Base-by-base conservation (phyloP, 345 rosid species). In the Noccaea caerulescens region DNA sequence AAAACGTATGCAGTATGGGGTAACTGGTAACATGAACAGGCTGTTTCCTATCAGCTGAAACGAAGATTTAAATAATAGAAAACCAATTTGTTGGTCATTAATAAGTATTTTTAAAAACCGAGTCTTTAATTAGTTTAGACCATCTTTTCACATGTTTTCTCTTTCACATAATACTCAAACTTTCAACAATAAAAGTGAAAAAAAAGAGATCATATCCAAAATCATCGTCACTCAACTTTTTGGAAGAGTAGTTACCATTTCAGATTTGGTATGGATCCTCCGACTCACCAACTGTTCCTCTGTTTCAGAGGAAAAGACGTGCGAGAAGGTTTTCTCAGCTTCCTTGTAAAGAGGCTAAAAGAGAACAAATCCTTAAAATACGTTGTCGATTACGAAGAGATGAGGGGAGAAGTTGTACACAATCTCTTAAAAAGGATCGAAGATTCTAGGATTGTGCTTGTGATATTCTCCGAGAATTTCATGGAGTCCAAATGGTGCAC, bases 291-390 rank as follows among this genome's bases (percentile, higher is more conserved):
- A 12, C 47, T 71, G 3, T 71, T 71, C 42, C 12, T 71, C 1
- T 59, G 75, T 52, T 71, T 71, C 30, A 71, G 75, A 71, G 66
- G 75, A 14, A n/a, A 49, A 16, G 75, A 71, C 53, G 55, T 25
- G 1, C 44, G 75, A 13, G 27, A 10, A 1, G 12, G 33, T 4
- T 38, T 71, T 44, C 33, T 56, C 0, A 60, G 59, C 51, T 66
- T 58, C 14, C 75, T 71, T 30, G 9, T 33, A 13, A 11, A 7
- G 5, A 61, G 30, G 12, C 14, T 71, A 10, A 5, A 45, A 5
- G 10, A 16, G 4, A 16, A 16, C 18, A 60, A 49, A 8, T 34
- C 41, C 1, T 9, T 71, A 10, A 6, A 42, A 1, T 30, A 47
- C 41, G 43, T 16, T 33, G 66, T 63, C 0, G 69, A 63, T 20